A percentile compares a stretch with the other conserved stretches of the same genome.
Conservation (phyloP, 2,329 filamentous ascomycete genomes). For the Epichloe bromicola region DNA sequence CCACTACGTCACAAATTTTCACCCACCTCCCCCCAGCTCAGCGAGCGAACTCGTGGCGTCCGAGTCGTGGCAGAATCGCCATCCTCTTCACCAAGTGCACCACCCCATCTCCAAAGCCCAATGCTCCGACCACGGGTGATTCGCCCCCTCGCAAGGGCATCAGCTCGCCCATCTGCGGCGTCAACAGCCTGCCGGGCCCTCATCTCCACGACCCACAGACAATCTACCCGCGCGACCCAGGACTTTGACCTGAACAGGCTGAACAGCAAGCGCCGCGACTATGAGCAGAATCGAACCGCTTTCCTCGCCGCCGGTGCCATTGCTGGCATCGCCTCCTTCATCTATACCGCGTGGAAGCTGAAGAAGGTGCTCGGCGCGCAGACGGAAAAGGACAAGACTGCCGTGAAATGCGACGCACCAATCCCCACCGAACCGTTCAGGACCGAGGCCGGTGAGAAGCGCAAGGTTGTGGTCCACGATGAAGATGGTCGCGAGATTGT, state of each 20-base stretch:
- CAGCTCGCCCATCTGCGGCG: conserved; percentile 2
- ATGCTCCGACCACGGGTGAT: conserved; percentile 4
- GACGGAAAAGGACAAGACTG: conserved; percentile 23
- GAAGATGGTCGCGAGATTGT: conserved; percentile 63
- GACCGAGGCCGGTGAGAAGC: conserved; percentile 34
- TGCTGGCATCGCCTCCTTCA: conserved; percentile 35
- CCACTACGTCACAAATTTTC: not conserved
- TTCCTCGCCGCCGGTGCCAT: conserved; percentile 39
- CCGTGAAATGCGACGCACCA: conserved; percentile 28
- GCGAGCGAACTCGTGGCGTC: not conserved
- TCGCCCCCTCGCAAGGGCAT: conserved; percentile 4
- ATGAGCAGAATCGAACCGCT: conserved; percentile 35
- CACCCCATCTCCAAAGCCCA: not conserved
- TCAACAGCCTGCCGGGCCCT: conserved; percentile 15
- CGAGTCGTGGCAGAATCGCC: not conserved
- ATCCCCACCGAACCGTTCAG: conserved; percentile 33
- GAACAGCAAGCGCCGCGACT: conserved; percentile 31
- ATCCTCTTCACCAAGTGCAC: not conserved
- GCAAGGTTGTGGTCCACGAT: conserved; percentile 50
- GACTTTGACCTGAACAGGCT: conserved; percentile 37
- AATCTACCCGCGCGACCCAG: conserved; percentile 27
- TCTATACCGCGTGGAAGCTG: conserved; percentile 40
- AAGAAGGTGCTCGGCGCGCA: conserved; percentile 26
- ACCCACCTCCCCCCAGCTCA: too few relatives aligned
- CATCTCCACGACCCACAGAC: conserved; percentile 14